These are phyloP conservation scores for Juncus effusus DNA, from an alignment of 176 grass and related monocot genomes.

Conservation along the genomic window DNA sequence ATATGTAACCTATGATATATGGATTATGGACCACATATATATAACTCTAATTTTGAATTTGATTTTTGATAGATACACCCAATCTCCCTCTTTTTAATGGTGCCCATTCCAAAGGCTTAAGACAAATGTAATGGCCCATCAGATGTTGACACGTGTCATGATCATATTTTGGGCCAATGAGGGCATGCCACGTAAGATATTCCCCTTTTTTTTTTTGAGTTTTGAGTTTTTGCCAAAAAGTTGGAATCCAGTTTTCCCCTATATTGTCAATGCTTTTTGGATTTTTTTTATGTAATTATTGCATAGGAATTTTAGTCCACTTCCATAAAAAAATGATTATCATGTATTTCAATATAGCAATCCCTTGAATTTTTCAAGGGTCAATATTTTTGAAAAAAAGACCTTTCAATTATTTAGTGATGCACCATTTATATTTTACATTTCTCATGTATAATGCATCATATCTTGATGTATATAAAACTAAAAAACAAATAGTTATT, in stretches of 20 bases:
- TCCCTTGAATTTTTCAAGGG: too few relatives aligned
- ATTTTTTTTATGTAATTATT: not conserved
- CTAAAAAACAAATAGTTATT: too few relatives aligned
- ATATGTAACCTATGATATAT: too few relatives aligned
- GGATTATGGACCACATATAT: too few relatives aligned
- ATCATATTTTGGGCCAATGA: not conserved
- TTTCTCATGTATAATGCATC: too few relatives aligned
- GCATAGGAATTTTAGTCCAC: not conserved
- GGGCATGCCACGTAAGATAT: not conserved
- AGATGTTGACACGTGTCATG: conserved; percentile 7
- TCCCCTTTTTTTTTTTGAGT: conserved; percentile 3
- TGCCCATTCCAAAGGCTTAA: conserved; percentile 3
- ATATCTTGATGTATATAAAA: too few relatives aligned
- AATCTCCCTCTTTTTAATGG: conserved; percentile 7
- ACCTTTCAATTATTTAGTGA: too few relatives aligned
- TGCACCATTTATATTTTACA: too few relatives aligned
- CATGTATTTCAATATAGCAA: too few relatives aligned
- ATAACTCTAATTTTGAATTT: too few relatives aligned
- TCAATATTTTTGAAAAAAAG: too few relatives aligned
- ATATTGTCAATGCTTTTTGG: not conserved
- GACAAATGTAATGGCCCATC: not conserved
- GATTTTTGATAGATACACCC: not conserved
- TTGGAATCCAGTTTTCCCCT: conserved; percentile 21
- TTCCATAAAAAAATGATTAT: not conserved
- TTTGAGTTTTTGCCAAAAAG: conserved; percentile 21